phyloP scores from a whole-genome alignment of 768 basidiomycete species.

The Amanita rubescens region DNA sequence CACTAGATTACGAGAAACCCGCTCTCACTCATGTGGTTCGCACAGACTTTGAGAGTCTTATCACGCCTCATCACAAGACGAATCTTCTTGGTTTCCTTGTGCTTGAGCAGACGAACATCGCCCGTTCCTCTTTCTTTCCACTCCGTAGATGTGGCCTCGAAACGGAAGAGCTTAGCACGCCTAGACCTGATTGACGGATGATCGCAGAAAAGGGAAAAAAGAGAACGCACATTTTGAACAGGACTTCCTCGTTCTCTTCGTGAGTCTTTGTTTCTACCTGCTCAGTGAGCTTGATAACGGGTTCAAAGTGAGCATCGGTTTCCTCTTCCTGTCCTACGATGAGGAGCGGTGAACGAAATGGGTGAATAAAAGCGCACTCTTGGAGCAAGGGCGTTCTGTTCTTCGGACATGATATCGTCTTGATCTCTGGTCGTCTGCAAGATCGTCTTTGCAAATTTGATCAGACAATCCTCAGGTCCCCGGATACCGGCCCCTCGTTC shows the following conservation, averaged over 20 bases:
- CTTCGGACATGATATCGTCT: slow-evolving; percentile 44
- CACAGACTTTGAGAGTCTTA: slow-evolving; percentile 99
- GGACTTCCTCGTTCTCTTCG: slow-evolving; percentile 88
- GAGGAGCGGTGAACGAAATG: slow-evolving; percentile 19
- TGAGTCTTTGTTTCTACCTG: slow-evolving; percentile 91
- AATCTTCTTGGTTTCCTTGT: slow-evolving; percentile 86
- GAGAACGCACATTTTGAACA: slow-evolving; percentile 89
- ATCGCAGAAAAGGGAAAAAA: slow-evolving; percentile 25
- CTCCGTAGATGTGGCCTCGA: slow-evolving; percentile 67
- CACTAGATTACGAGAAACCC: slow-evolving; percentile 19
- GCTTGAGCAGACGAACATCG: slow-evolving; percentile 85
- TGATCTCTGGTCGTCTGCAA: slow-evolving; percentile 19
- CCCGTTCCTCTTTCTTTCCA: slow-evolving; percentile 99
- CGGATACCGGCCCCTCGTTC: slow-evolving; percentile 9
- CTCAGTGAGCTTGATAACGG: slow-evolving; percentile 93
- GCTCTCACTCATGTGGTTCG: slow-evolving; percentile 84
- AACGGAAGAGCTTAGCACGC: slow-evolving; percentile 98
- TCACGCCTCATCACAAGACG: slow-evolving; percentile 98
- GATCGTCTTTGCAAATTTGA: slow-evolving; percentile 9
- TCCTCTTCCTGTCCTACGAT: slow-evolving; percentile 54
- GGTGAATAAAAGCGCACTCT: slow-evolving; percentile 44
- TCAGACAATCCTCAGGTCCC: slow-evolving; percentile 10
- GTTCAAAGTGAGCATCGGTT: slow-evolving; percentile 87
- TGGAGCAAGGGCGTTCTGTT: slow-evolving; percentile 58
- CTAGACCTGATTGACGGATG: slow-evolving; percentile 37